phyloP scores from a whole-genome alignment of 257 asterid genomes.

The Ajuga chamaepitys region DNA sequence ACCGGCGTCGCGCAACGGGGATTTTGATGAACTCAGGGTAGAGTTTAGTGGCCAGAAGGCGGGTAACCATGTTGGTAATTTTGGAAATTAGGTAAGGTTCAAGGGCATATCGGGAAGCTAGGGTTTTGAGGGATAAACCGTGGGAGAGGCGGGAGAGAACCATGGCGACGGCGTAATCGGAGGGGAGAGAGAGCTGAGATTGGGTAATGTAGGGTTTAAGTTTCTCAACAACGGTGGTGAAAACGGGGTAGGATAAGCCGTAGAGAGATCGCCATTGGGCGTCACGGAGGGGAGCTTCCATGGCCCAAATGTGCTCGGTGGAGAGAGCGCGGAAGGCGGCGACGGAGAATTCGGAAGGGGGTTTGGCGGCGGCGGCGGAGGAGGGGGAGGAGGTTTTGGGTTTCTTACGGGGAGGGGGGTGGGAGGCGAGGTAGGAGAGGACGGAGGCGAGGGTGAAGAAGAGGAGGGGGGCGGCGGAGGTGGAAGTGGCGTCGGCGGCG shows the following conservation, averaged over 20 bases:
- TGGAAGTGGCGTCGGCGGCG: conserved; percentile 49
- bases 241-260: conserved; percentile 89
- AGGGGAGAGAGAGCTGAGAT: conserved; percentile 91
- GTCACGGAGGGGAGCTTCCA: conserved; percentile 94
- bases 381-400: conserved; percentile 30
- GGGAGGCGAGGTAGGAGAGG: conserved; percentile 79
- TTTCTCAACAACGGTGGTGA: conserved; percentile 89
- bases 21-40: conserved; percentile 87
- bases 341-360: conserved; percentile 74
- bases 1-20: conserved; percentile 69
- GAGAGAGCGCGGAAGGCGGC: conserved; percentile 96
- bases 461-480: conserved; percentile 94
- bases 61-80: conserved; percentile 92
- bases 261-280: conserved; percentile 95
- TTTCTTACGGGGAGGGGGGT: conserved; percentile 32
- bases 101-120: conserved; percentile 81
- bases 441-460: conserved; percentile 96
- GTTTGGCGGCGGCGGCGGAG: conserved; percentile 36
- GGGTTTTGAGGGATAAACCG: conserved; percentile 66
- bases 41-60: conserved; percentile 88
- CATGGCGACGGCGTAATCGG: conserved; percentile 99
- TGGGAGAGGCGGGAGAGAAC: conserved; percentile 84
- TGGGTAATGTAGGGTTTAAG: conserved; percentile 89
- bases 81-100: conserved; percentile 94
- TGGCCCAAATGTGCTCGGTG: conserved; percentile 93